Percentiles rank a stretch among this genome's conserved stretches.
These are phyloP conservation scores for Pseudovirgaria hyperparasitica DNA, from an alignment of 2,329 filamentous ascomycete genomes.

Conservation along the genomic window DNA sequence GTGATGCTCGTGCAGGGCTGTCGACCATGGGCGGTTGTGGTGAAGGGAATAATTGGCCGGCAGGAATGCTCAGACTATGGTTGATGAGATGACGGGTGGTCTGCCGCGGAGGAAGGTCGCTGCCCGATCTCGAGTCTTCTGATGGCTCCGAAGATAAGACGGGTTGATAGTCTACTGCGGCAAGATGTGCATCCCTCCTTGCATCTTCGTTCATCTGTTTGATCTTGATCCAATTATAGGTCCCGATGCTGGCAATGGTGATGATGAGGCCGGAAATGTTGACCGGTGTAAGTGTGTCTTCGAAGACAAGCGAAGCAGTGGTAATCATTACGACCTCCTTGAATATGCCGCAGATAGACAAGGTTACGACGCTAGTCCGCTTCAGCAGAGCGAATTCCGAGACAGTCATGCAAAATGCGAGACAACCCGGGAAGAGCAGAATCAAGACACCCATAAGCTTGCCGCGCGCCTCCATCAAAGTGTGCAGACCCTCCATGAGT, in stretches of 20 bases:
- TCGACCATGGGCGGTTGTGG: constrained; percentile 11
- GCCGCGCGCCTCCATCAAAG: constrained; percentile 57
- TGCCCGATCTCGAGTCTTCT: constrained; percentile 9
- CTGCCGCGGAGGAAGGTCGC: no score
- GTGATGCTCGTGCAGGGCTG: constrained; percentile 20
- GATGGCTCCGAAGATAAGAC: constrained; percentile 20
- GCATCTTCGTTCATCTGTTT: constrained; percentile 75
- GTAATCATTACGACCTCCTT: constrained; percentile 96
- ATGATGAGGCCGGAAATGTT: constrained; percentile 81
- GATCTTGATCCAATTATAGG: constrained; percentile 94
- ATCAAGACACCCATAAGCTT: constrained; percentile 53
- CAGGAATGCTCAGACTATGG: constrained; percentile 24
- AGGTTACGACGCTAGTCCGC: constrained; percentile 87
- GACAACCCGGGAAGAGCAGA: constrained; percentile 74
- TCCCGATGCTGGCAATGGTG: constrained; percentile 73
- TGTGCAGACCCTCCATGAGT: constrained; percentile 52
- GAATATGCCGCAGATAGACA: constrained; percentile 96
- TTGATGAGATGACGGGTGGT: constrained; percentile 20
- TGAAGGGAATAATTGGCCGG: constrained; percentile 12
- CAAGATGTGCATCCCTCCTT: constrained; percentile 31
- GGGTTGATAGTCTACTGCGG: constrained; percentile 25
- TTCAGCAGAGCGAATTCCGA: constrained; percentile 92
- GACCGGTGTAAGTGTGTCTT: constrained; percentile 74
- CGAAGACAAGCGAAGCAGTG: constrained; percentile 75
- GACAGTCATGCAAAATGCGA: constrained; percentile 94